Percentiles rank a stretch among this genome's conserved stretches.
Evolutionary conservation across 1,284 basidiomycete genomes (phyloP).

Genomic region (Tylopilus sp.): DNA sequence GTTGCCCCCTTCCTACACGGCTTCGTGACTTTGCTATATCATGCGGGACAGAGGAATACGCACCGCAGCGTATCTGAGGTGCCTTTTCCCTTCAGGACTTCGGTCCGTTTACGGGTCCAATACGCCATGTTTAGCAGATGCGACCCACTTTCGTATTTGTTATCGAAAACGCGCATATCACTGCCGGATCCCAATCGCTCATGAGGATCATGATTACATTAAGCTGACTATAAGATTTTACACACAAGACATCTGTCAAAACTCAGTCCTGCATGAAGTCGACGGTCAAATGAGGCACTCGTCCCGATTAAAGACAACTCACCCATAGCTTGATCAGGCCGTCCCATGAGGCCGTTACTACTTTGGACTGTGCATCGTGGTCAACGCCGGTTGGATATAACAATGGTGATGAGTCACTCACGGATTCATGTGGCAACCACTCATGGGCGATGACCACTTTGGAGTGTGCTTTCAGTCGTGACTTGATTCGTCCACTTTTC

Average conservation of each 20-base stretch:
- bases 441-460: constrained; percentile 97
- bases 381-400: constrained; percentile 12
- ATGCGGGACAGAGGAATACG: background rate
- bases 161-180: background rate
- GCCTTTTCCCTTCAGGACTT: background rate
- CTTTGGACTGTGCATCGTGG: constrained; percentile 67
- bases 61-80: background rate
- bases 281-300: constrained; percentile 9
- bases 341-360: constrained; percentile 96
- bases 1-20: too few relatives aligned
- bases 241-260: background rate
- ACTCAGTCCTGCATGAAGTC: constrained; percentile 35
- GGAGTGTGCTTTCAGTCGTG: constrained; percentile 82
- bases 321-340: constrained; percentile 96
- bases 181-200: background rate
- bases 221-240: constrained; percentile 8
- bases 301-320: constrained; percentile 4
- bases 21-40: background rate
- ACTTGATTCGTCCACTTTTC: constrained; percentile 95
- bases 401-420: constrained; percentile 45
- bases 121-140: background rate
- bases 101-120: background rate
- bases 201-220: background rate
- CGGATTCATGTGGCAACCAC: constrained; percentile 97
- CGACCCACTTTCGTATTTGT: background rate